Conservation (phyloP, 305 asterid species). For the Fraxinus baroniana region DNA sequence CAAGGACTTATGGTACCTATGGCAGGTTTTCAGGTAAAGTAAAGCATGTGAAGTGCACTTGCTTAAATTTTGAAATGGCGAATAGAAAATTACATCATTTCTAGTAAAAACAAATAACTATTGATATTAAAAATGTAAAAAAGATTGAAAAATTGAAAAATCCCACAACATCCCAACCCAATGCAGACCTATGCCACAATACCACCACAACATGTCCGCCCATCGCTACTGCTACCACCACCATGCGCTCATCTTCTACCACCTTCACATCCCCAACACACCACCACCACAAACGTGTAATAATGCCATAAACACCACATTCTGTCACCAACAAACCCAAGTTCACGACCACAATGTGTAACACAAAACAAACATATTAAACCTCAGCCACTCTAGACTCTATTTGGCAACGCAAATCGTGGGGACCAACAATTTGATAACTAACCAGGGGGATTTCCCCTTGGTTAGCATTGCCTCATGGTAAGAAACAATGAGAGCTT, state of each 20-base stretch:
- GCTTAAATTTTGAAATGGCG: too few species aligned
- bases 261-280: not conserved
- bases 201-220: not conserved
- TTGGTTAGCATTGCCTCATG: not conserved
- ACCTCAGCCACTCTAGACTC: not conserved
- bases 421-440: not conserved
- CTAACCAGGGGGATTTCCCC: not conserved
- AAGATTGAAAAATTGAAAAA: too few species aligned
- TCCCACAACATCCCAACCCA: too few species aligned
- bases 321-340: not conserved
- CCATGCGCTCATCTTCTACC: not conserved
- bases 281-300: not conserved
- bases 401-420: too few species aligned
- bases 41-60: too few species aligned
- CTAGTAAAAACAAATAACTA: too few species aligned
- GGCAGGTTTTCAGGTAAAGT: too few species aligned
- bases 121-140: too few species aligned
- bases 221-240: not conserved
- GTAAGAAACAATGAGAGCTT: not conserved
- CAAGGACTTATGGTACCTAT: too few species aligned
- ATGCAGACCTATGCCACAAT: too few species aligned
- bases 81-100: too few species aligned
- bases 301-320: not conserved
- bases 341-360: not conserved
- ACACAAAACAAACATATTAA: not conserved